Evolutionary conservation across 2,329 filamentous ascomycete species (phyloP).

Genomic region (Chaetomium sp.): DNA sequence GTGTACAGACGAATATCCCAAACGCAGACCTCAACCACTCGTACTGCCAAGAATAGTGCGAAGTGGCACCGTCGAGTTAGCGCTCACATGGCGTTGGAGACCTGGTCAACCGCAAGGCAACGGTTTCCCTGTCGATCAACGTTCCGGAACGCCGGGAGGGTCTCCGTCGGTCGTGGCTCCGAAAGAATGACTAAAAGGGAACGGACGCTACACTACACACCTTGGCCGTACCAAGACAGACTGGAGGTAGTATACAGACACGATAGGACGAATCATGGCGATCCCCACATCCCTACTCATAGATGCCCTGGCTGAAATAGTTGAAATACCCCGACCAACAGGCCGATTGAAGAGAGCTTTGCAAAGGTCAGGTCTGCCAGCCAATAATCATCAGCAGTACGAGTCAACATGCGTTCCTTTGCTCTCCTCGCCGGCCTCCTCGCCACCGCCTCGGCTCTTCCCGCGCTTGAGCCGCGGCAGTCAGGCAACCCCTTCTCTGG

Average conservation of each 20-base stretch:
- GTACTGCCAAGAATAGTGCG: neutral
- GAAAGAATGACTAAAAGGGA: slow-evolving; percentile 8
- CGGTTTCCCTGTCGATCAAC: neutral
- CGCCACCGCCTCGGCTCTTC: slow-evolving; percentile 21
- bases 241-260: neutral
- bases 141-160: neutral
- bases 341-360: neutral
- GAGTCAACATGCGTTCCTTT: slow-evolving; percentile 6
- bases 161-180: neutral
- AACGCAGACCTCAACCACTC: neutral
- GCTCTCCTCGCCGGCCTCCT: slow-evolving; percentile 20
- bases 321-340: neutral
- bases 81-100: neutral
- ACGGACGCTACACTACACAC: slow-evolving; percentile 5
- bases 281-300: neutral
- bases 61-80: neutral
- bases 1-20: too few species aligned
- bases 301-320: neutral
- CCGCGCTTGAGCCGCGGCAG: slow-evolving; percentile 22
- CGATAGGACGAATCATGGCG: neutral
- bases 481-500: slow-evolving; percentile 49
- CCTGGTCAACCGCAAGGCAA: neutral
- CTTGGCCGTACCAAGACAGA: neutral
- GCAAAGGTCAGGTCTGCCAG: neutral
- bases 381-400: neutral